Evolutionary conservation across 2,329 filamentous ascomycete genomes (phyloP), one percentile per base, ranked within the genome.

Genomic region (Daldinia eschscholtzii): DNA sequence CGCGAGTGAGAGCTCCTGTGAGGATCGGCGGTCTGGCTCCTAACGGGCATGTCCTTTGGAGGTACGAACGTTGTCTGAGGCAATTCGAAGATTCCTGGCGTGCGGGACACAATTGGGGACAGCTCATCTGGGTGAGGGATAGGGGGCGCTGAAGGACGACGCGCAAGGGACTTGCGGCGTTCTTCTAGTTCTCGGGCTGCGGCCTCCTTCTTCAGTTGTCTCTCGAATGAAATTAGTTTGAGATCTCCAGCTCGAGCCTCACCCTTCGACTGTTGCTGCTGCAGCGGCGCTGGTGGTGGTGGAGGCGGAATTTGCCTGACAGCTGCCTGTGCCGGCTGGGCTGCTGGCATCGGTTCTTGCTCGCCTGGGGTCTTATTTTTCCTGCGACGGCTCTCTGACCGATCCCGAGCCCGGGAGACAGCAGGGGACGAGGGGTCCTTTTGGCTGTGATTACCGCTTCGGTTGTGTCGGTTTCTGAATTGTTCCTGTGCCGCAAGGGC

Each of bases 121-220:
- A 89, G 80, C 65, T 88, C 81, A 67, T 85, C 84, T 0, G 94
- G 94, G 72, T 94, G 90, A 4, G 93, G 90, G 68, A 98, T 97
- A 0, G 89, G 83, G 0, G 93, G 93, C 2, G 91, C 93, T 26
- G 92, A 92, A 3, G 93, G 92, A 57, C 93, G 88, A 62, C 93
- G 88, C 20, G 92, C 93, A 28, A 97, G 84, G 13, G 95, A 98
- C 76, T 92, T 89, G 65, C 95, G 90, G 30, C 95, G 89, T 75
- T 96, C 93, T 79, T 98, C 94, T 0, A 98, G 87, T 79, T 98
- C 94, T 55, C 92, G 90, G 6, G 94, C 93, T 9, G 92, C 92
- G 56, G 89, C 84, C 72, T 93, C 92, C 80, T 91, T 93, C 80
- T 91, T 92, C 55, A 86, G 81, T 67, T 88, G 87, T 53, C 88